Base-by-base conservation (phyloP, 441 rosid genomes). In the Eruca vesicaria region DNA sequence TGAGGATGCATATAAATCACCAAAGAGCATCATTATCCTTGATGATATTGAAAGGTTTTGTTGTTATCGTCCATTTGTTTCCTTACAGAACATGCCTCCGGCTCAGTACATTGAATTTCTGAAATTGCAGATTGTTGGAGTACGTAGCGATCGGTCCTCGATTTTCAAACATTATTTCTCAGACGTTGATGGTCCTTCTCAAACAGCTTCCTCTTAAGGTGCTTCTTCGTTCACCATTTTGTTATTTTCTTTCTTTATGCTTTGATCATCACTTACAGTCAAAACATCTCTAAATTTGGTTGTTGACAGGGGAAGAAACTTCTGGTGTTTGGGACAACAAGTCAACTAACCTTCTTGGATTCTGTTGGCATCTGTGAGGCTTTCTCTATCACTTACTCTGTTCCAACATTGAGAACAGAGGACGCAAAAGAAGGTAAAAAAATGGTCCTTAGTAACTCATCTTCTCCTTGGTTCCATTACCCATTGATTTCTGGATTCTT, bases 21-120 rank as follows among this genome's bases (percentile, higher is more conserved):
- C 98, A 6, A 81, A 91, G 83, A 96, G 99, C 84, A 88, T 96
- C 72, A 90, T 96, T 77, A 77, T 96, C 79, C 99, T 96, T 68
- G 98, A 96, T 48, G 99, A 90, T 84, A 84, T 96, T 57, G 99
- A 96, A 84, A 93, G 99, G 98, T 93, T n/a, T n/a, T 83, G 97
- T 91, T 82, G 8, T 55, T n/a, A 43, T 60, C 64, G 38, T 45
- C 57, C 33, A 32, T 36, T 9, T 70, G 33, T 56, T 43, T 63
- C 69, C 3, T 6, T 63, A 8, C 23, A 23, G 6, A 8, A 32
- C 12, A 18, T 71, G 56, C 26, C 55, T 9, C n/a, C 28, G 21
- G 62, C 36, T 2, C 50, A 52, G 4, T 78, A 62, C 72, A n/a
- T 11, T 64, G 26, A 55, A 56, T 70, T 57, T 41, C 29, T 71